Evolutionary conservation across 108 stramenopile species (phyloP), one percentile per base, ranked within the genome.

Genomic region (Epithemia pelagica): DNA sequence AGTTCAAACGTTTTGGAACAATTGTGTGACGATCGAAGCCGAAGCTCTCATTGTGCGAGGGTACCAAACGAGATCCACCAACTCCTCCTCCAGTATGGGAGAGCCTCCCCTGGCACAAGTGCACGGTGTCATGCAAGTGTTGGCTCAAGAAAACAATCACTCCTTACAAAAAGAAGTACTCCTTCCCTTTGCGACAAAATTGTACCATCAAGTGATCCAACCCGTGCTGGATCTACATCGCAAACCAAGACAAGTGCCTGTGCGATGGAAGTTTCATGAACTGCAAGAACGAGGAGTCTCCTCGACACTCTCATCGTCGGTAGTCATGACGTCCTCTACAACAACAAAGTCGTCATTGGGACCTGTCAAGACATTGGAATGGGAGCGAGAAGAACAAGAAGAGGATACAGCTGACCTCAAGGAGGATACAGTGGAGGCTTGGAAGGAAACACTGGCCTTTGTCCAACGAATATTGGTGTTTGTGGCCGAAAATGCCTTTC

Each of bases 381-480:
- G 78, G 82, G 60, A 28, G n/a, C 29, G 58, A 22, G 61, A 68
- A 2, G 55, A 69, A 2, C 58, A 65, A 21, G 61, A 66, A 0
- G 20, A 24, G 2, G 5, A 0, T 18, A 30, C 53, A 0, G 37
- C 29, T 23, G 20, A 28, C 21, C 58, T 59, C n/a, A 29, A 54
- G 22, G 33, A 22, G 22, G 37, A 52, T 22, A 32, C 23, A 21
- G 27, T 54, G 18, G 33, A 25, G 26, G 65, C 60, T 15, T 84
- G 79, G 79, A 68, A 73, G n/a, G 59, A 76, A 28, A 71, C 68
- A 2, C 71, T 91, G 23, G 59, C 74, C 23, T 74, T 84, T 52
- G 28, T 87, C 15, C 59, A 67, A 18, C 52, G 56, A 22, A 65
- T 84, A 19, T 67, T 89, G 10, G 61, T 52, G 24, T 91, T 88